Evolutionary conservation across 768 basidiomycete species (phyloP), one percentile per base, ranked within the genome.

Genomic region (Rhodotorula graminis): DNA sequence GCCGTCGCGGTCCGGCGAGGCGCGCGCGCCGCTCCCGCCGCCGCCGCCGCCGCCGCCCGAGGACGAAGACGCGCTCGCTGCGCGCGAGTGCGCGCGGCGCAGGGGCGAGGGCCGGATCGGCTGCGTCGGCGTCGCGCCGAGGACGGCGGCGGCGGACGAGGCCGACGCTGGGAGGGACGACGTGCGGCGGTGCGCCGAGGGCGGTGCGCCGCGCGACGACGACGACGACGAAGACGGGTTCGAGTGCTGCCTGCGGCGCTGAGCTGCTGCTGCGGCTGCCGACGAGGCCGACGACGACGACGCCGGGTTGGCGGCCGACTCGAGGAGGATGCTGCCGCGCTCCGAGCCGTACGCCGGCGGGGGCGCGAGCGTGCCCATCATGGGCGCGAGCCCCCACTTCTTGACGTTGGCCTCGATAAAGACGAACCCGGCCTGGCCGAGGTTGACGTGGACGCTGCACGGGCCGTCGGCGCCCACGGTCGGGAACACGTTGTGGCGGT

Each of bases 391-490:
- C 27, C 96, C 96, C 96, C 96, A 99, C 81, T 97, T 98, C 86
- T 99, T 99, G 73, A 99, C 96, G 80, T 99, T 97, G 47, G 96
- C 96, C 82, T 99, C 96, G 78, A 99, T 97, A 78, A 96, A 98
- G 52, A 98, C 96, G 80, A 99, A 99, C 10, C 96, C 96, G 10
- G 92, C 89, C 82, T 98, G 96, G 15, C 96, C 96, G 23, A 99
- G 86, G 80, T 99, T 99, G 79, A 97, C 91, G 77, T 99, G 96
- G 15, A 99, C 88, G 74, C 90, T 94, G 81, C 93, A 95, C 11
- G 95, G 91, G 0, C 95, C 94, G 79, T 95, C 92, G 27, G 95
- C 93, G 59, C 95, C 96, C 66, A 99, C 88, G 61, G 92, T 93
- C 67, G 96, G 96, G 85, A 99, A 99, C 27, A 99, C 86, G 79